Evolutionary conservation across 2,329 filamentous ascomycete genomes (phyloP), one percentile per base, ranked within the genome.

Genomic region (Alternaria consortialis): DNA sequence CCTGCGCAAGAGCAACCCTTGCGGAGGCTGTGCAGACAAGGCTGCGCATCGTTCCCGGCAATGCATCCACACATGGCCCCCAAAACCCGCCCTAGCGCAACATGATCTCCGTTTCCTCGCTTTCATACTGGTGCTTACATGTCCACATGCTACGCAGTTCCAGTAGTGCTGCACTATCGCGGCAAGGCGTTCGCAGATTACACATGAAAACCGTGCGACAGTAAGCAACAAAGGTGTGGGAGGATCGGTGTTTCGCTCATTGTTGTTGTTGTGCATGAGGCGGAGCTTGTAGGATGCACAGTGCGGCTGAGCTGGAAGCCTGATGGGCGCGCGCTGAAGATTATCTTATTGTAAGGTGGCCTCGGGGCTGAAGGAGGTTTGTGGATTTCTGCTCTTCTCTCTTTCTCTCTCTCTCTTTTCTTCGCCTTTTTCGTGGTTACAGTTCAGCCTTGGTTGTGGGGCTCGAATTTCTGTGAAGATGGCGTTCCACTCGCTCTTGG

Each of bases 251-350:
- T 43, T 43, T 54, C 32, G 37, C 23, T 59, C 31, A 36, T 56
- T 29, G 48, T 23, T 42, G 43, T 37, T 63, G 50, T 23, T 46
- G 48, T 60, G 39, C 31, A 40, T 29, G 63, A 63, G 63, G 63
- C 62, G 62, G 58, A 58, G 62, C 54, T 58, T 42, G 44, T 23
- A 8, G 44, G 34, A 42, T 57, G 58, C 53, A 27, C 11, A 42
- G 25, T 57, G 58, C 58, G 58, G 50, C 53, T 63, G 57, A 60
- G 52, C 53, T 43, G 57, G 52, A 36, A 55, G 52, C 57, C 52
- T 60, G 42, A 51, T 50, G 31, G 37, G 27, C 23, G 20, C n/a
- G 36, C 40, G 29, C 25, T 25, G 42, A 20, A 12, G 20, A 32
- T 43, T 9, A 25, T 25, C 20, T 44, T 60, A 56, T 60, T 60